Evolutionary conservation across 202 grass and related monocot species (phyloP).

Genomic region (Tripidium arundinaceum): DNA sequence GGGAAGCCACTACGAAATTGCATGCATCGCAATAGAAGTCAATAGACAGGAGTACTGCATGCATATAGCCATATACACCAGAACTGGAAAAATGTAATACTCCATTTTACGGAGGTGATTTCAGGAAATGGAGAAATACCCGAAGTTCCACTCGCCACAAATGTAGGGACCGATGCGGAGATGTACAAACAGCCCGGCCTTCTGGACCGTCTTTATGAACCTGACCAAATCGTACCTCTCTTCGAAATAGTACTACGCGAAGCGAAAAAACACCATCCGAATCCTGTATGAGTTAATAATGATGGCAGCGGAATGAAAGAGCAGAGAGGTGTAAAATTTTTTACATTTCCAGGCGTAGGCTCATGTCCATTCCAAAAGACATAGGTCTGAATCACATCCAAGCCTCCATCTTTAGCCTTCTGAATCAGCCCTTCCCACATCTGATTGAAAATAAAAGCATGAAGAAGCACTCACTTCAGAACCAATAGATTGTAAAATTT

Average conservation of each 20-base stretch:
- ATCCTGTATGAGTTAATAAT: slow-evolving; percentile 15
- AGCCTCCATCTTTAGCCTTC: slow-evolving; percentile 95
- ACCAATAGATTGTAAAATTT: no score
- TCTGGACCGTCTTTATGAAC: slow-evolving; percentile 89
- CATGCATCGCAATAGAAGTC: slow-evolving; percentile 15
- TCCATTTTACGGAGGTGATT: not conserved
- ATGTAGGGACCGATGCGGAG: slow-evolving; percentile 97
- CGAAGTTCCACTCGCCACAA: slow-evolving; percentile 99
- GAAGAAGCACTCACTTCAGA: not conserved
- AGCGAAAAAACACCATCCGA: slow-evolving; percentile 38
- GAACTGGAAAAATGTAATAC: slow-evolving; percentile 16
- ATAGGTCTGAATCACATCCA: slow-evolving; percentile 97
- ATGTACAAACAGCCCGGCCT: slow-evolving; percentile 84
- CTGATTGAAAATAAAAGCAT: slow-evolving; percentile 36
- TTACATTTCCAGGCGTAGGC: slow-evolving; percentile 82
- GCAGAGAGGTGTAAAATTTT: not conserved
- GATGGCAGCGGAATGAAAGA: not conserved
- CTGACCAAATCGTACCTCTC: slow-evolving; percentile 96
- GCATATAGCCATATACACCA: not conserved
- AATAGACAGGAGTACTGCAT: slow-evolving; percentile 4
- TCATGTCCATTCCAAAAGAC: slow-evolving; percentile 99
- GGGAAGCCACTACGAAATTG: slow-evolving; percentile 74
- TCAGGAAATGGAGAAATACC: slow-evolving; percentile 46
- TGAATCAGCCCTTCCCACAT: slow-evolving; percentile 95
- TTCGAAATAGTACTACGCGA: slow-evolving; percentile 87